Percentiles rank a stretch among this genome's conserved stretches.
phyloP scores from a whole-genome alignment of 192 early-diverging fungal genomes.

The Dispira simplex region DNA sequence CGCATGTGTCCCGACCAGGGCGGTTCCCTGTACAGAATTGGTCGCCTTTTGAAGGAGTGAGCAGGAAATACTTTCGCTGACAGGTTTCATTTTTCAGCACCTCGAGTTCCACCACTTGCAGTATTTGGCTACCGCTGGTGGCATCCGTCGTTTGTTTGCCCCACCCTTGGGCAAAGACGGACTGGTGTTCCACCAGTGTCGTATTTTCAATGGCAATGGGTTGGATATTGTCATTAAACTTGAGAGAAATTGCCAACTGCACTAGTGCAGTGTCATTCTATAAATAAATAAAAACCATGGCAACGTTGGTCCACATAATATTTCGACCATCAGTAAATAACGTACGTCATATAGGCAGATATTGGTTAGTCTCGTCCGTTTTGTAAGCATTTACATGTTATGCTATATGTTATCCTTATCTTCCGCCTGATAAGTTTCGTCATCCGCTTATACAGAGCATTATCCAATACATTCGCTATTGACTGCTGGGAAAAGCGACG shows the following conservation, averaged over 20 bases:
- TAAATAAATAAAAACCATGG: neutral
- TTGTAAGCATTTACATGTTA: neutral
- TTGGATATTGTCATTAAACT: slow-evolving; percentile 8
- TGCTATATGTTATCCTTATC: neutral
- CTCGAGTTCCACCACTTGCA: slow-evolving; percentile 21
- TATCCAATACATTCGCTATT: neutral
- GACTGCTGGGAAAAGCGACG: neutral
- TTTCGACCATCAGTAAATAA: no score
- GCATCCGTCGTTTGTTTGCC: slow-evolving; percentile 18
- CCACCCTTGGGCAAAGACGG: slow-evolving; percentile 21
- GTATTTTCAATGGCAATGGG: slow-evolving; percentile 19
- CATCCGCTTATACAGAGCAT: neutral
- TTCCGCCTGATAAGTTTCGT: neutral
- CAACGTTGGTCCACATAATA: no score
- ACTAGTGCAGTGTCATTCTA: slow-evolving; percentile 23
- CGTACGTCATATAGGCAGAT: no score
- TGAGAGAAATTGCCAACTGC: slow-evolving; percentile 15
- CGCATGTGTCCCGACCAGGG: slow-evolving; percentile 24
- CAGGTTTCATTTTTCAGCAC: slow-evolving; percentile 14
- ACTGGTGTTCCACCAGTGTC: slow-evolving; percentile 11
- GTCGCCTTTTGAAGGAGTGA: slow-evolving; percentile 8
- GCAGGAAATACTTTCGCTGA: slow-evolving; percentile 9
- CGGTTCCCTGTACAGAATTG: slow-evolving; percentile 25
- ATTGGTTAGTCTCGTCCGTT: neutral
- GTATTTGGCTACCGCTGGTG: slow-evolving; percentile 11